These are phyloP conservation scores for Alternaria triticina DNA, from an alignment of 2,329 filamentous ascomycete species.

Conservation along the genomic window DNA sequence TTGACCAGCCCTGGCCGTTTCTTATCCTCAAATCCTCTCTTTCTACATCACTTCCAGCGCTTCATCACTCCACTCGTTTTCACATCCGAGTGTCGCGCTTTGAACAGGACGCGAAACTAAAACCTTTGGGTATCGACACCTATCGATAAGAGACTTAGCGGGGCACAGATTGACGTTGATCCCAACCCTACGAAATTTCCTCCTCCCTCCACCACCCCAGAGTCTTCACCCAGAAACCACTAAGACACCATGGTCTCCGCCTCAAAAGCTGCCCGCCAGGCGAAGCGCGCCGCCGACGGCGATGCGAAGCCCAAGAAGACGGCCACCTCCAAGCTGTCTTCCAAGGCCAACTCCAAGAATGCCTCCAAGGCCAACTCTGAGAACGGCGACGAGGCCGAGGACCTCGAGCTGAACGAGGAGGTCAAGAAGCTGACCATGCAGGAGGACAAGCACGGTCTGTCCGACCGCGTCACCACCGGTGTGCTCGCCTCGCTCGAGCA, in stretches of 20 bases:
- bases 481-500: constrained; percentile 84
- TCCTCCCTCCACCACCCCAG: constrained; percentile 27
- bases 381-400: constrained; percentile 73
- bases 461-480: constrained; percentile 97
- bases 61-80: constrained; percentile 17
- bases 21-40: constrained; percentile 2
- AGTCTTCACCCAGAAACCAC: constrained; percentile 20
- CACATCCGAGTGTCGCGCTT: constrained; percentile 16
- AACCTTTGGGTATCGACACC: constrained; percentile 9
- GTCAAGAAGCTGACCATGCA: constrained; percentile 89
- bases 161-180: constrained; percentile 27
- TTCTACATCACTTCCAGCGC: constrained; percentile 7
- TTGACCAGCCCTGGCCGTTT: constrained; percentile 12
- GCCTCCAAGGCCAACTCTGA: constrained; percentile 69
- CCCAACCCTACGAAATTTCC: constrained; percentile 33
- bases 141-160: constrained; percentile 30
- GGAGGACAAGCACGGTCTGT: constrained; percentile 95
- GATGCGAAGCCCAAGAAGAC: constrained; percentile 80
- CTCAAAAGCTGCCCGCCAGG: constrained; percentile 71
- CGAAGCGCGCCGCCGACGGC: constrained; percentile 63
- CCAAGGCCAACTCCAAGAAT: constrained; percentile 69
- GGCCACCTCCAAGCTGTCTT: constrained; percentile 72
- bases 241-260: constrained; percentile 66
- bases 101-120: constrained; percentile 9
- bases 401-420: constrained; percentile 71